Base-by-base conservation (phyloP, 2,329 filamentous ascomycete genomes). In the Paramyrothecium sp. region DNA sequence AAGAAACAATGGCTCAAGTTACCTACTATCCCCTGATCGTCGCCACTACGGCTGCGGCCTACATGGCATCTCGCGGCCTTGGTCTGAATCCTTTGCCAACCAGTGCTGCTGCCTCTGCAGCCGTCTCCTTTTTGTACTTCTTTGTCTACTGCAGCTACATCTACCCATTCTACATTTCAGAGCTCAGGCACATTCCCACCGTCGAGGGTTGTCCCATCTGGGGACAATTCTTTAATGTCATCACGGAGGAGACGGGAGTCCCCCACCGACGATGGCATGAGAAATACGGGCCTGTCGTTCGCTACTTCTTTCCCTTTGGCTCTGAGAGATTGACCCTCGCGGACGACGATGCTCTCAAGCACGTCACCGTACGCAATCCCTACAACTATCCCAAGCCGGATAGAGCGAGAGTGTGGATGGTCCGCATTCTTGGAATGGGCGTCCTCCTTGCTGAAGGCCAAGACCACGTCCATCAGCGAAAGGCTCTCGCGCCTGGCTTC, bases 241-340 rank as follows among this genome's bases (percentile, higher is more conserved):
- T 78, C 58, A 68, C 66, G 16, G 66, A 69, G 51, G 76, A 79
- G 60, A 73, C 72, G 51, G 76, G 76, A 54, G 66, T 77, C 7
- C 69, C 73, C 17, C 75, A 78, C 56, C 71, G 76, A 48, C 57
- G 67, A 57, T 79, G 77, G 76, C 76, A 78, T 61, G 58, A 70
- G 41, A 53, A 72, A 22, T 67, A 76, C 51, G 76, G 75, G 17
- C 69, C 72, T 30, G 75, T 78, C 50, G 71, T 78, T 54, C 71
- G 77, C 55, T 79, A 78, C 59, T 78, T 75, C 69, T 78, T 78
- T 57, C 77, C 76, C 22, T 74, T 78, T 41, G 77, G 76, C 52
- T 68, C 71, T 22, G 76, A 78, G 63, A 70, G 76, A 44, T 69
- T 79, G 10, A 74, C 76, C 3, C 64, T 79, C 49, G 75, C 75